These are phyloP conservation scores for Persicaria tinctoria DNA, from an alignment of 148 eudicot genomes.

Conservation along the genomic window DNA sequence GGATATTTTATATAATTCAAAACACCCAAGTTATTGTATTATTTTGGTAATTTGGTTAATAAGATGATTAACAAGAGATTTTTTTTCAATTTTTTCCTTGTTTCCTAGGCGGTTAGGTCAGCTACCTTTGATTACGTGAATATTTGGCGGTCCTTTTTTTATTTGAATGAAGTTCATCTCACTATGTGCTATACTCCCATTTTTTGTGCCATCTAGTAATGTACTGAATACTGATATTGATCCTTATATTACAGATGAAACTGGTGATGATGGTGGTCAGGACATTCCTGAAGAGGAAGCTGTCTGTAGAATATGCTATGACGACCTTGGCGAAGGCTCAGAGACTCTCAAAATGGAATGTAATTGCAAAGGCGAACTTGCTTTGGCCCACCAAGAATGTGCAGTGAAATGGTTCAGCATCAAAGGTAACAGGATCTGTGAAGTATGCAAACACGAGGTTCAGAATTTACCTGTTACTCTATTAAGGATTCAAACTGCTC, in stretches of 20 bases:
- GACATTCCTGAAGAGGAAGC: slow-evolving; percentile 93
- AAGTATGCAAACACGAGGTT: slow-evolving; percentile 89
- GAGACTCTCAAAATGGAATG: slow-evolving; percentile 95
- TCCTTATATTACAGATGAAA: slow-evolving; percentile 39
- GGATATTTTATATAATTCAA: neutral
- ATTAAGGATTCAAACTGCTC: slow-evolving; percentile 57
- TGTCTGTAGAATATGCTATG: slow-evolving; percentile 91
- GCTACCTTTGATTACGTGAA: neutral
- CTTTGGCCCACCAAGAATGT: slow-evolving; percentile 89
- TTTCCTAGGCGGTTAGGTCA: no score
- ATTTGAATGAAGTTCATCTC: no score
- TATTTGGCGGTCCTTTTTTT: neutral
- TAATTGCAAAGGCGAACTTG: slow-evolving; percentile 94
- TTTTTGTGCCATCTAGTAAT: slow-evolving; percentile 11
- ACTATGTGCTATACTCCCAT: neutral
- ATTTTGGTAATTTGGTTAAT: neutral
- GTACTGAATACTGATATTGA: slow-evolving; percentile 29
- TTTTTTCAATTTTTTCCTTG: neutral
- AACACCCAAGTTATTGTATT: neutral
- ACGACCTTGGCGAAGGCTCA: slow-evolving; percentile 76
- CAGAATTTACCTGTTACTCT: slow-evolving; percentile 86
- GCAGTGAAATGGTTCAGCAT: slow-evolving; percentile 98
- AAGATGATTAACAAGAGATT: neutral
- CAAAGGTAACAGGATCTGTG: slow-evolving; percentile 93
- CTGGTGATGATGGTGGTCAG: slow-evolving; percentile 42